Percentiles rank a stretch among this genome's conserved stretches.
Evolutionary conservation across 805 yeast species (phyloP).

Genomic region (Candida pseudofarinosa): DNA sequence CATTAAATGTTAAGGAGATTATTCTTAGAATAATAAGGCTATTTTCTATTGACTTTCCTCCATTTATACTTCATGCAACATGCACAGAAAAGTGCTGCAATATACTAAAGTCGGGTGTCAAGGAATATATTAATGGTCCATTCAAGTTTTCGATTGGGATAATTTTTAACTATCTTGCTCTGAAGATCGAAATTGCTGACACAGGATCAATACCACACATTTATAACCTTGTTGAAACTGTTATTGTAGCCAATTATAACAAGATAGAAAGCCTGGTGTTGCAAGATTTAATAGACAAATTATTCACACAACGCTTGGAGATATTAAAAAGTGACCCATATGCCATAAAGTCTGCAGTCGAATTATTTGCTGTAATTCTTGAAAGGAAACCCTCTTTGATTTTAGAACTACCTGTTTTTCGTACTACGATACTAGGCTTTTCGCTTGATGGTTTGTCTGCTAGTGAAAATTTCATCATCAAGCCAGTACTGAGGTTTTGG

Average conservation of each 20-base stretch:
- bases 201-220: conserved; percentile 38
- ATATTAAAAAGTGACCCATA: conserved; percentile 55
- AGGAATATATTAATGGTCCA: conserved; percentile 63
- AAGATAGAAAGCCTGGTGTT: conserved; percentile 27
- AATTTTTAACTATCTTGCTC: conserved; percentile 36
- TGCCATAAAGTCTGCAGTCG: conserved; percentile 46
- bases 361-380: conserved; percentile 47
- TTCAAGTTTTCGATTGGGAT: conserved; percentile 48
- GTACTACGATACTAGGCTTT: conserved; percentile 19
- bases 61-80: conserved; percentile 39
- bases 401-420: conserved; percentile 27
- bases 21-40: conserved; percentile 38
- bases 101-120: conserved; percentile 59
- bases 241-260: conserved; percentile 35
- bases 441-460: conserved; percentile 38
- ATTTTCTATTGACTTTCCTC: conserved; percentile 37
- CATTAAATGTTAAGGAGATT: conserved; percentile 38
- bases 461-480: conserved; percentile 53
- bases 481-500: conserved; percentile 57
- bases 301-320: conserved; percentile 33
- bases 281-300: conserved; percentile 30
- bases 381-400: conserved; percentile 48
- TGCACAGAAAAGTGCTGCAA: conserved; percentile 62
- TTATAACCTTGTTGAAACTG: conserved; percentile 42
- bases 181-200: conserved; percentile 27